Evolutionary conservation across 768 basidiomycete species (phyloP), one percentile per base, ranked within the genome.

Genomic region (Russula emetica): DNA sequence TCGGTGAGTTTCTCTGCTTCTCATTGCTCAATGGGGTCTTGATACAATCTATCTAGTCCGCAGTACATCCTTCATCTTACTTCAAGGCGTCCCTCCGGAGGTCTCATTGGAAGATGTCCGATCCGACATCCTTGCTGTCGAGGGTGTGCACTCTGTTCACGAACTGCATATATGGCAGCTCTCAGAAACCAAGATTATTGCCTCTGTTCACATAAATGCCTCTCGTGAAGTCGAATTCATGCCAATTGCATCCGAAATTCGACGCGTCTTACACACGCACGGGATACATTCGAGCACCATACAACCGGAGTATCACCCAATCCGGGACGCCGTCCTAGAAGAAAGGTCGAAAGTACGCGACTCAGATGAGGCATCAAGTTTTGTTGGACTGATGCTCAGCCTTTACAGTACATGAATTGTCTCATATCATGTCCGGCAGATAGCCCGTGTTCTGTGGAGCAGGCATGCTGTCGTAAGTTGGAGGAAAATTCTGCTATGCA

Each of bases 91-190:
- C 1, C 97, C 97, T 0, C 79, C 88, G 2, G 88, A 87, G 24
- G 83, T 99, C 32, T 94, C 93, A 1, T 80, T 98, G 24, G 94
- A 96, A n/a, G 85, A 87, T 67, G 89, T 98, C 22, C 85, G 88
- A 52, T 75, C 79, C n/a, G 85, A 89, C 5, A 96, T 99, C 61
- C 78, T 90, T 16, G 78, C 77, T 4, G 90, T 98, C 28, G 82
- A 88, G 4, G 96, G 97, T 54, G 97, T 95, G 30, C 76, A 87
- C 58, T 90, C 90, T 26, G 78, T 98, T 32, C 97, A 98, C 70
- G 93, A 98, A 72, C 81, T 99, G 30, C 97, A 99, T 75, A 85
- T 98, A 58, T 99, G 97, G 97, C 94, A 96, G 71, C 83, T 99
- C 54, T 95, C 93, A 11, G 97, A 99, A 76, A 85, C 83, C 61